Evolutionary conservation across 345 rosid species (phyloP), one percentile per base, ranked within the genome.

Genomic region (Salix arbutifolia): DNA sequence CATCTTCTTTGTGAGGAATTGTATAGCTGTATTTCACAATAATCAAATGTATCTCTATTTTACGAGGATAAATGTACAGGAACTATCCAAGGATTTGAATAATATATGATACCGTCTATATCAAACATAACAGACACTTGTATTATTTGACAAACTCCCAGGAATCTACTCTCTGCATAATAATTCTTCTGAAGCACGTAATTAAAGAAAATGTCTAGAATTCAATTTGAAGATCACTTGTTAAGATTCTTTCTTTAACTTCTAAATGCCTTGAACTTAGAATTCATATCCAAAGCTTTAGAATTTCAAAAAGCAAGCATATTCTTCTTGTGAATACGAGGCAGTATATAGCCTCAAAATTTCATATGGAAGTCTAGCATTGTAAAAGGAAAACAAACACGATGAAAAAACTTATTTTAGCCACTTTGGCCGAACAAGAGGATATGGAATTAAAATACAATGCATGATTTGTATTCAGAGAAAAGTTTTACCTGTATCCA

Each of bases 1-100:
- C 91, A 64, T 71, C 88, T 62, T 86, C 89, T 76, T 88, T 86
- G 85, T 86, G 87, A 78, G 91, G 89, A 79, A 84, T 86, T 26
- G 89, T 86, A 68, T 71, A 86, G 72, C 89, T 86, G 85, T 71
- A 75, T 62, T 48, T 68, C 25, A 50, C 13, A 64, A 58, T 70
- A 14, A 58, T 50, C 52, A 67, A 26, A 26, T 46, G 67, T 76
- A 71, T 4, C 19, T 52, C n/a, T 3, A 28, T 42, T 28, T 14
- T n/a, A 17, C 3, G 42, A 33, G 42, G 18, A 66, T 60, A 19
- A 60, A 40, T 25, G 12, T 14, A 3, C 17, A 70, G 37, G 38
- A 73, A 61, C 18, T 44, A 1, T 33, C 56, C 19, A 69, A 73
- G 23, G 52, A 73, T 73, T 23, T 73, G 50, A 73, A 60, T 17